phyloP scores from a whole-genome alignment of 2,329 filamentous ascomycete genomes.

The Colletotrichum spaethianum region DNA sequence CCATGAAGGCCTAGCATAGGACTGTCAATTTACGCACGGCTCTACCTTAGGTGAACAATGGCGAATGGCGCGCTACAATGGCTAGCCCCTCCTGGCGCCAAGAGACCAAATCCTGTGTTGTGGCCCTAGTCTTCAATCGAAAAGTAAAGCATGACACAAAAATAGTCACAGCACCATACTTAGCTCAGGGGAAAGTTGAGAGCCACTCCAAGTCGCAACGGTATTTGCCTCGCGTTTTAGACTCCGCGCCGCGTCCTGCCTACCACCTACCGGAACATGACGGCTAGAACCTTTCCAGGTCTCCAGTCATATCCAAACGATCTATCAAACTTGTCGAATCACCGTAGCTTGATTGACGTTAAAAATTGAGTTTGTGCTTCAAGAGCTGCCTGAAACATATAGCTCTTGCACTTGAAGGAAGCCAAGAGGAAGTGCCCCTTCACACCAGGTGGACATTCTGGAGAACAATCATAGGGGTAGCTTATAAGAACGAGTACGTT shows the following conservation, averaged over 20 bases:
- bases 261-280: background rate
- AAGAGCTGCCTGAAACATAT: constrained; percentile 6
- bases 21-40: background rate
- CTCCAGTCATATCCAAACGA: too few relatives aligned
- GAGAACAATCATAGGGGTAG: too few relatives aligned
- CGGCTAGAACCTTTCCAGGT: background rate
- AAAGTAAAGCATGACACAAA: background rate
- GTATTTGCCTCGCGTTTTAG: background rate
- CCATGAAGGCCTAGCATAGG: background rate
- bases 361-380: background rate
- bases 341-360: background rate
- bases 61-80: background rate
- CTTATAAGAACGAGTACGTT: background rate
- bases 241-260: background rate
- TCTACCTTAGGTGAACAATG: background rate
- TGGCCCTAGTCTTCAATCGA: background rate
- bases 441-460: background rate
- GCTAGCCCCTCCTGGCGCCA: background rate
- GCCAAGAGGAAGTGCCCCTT: background rate
- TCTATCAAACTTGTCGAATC: background rate
- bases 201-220: background rate
- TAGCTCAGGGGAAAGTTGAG: constrained; percentile 4
- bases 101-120: background rate
- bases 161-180: background rate
- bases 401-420: background rate